phyloP scores from a whole-genome alignment of 768 basidiomycete genomes.

The Boletus speciosus region DNA sequence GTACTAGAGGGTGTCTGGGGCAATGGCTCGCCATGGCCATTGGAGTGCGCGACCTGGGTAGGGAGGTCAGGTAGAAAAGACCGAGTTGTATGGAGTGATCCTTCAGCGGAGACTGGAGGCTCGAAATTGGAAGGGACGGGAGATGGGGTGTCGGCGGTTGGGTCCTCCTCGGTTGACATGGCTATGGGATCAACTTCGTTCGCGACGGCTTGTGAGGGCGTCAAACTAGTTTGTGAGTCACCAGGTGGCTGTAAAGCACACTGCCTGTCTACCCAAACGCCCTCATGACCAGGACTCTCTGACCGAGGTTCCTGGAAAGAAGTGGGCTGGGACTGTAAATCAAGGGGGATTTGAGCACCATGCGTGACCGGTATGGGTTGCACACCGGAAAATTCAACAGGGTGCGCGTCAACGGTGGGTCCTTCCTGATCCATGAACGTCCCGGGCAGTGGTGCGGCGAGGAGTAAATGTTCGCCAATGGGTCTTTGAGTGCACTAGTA shows the following conservation, averaged over 20 bases:
- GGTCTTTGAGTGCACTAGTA: background rate
- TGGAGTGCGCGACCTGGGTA: conserved; percentile 7
- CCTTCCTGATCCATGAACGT: conserved; percentile 19
- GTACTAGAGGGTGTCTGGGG: conserved; percentile 21
- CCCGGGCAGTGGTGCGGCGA: background rate
- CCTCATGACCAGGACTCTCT: background rate
- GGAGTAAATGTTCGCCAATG: background rate
- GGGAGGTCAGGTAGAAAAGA: conserved; percentile 5
- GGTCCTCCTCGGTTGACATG: background rate
- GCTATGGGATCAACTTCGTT: conserved; percentile 1
- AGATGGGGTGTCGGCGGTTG: conserved; percentile 6
- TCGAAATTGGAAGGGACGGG: conserved; percentile 5
- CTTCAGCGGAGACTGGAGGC: conserved; percentile 3
- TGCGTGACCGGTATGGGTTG: conserved; percentile 10
- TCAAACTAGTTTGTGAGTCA: background rate
- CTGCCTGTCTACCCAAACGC: background rate
- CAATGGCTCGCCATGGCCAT: conserved; percentile 12
- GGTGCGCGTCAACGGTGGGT: conserved; percentile 2
- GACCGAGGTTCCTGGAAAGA: conserved; percentile 1
- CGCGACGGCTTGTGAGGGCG: conserved; percentile 2
- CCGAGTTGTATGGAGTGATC: background rate
- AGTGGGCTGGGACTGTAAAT: conserved; percentile 5
- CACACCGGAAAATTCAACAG: background rate
- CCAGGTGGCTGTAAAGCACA: background rate
- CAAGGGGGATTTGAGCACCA: background rate